Evolutionary conservation across 192 early-diverging fungal species (phyloP).

Genomic region (Coemansia sp.): DNA sequence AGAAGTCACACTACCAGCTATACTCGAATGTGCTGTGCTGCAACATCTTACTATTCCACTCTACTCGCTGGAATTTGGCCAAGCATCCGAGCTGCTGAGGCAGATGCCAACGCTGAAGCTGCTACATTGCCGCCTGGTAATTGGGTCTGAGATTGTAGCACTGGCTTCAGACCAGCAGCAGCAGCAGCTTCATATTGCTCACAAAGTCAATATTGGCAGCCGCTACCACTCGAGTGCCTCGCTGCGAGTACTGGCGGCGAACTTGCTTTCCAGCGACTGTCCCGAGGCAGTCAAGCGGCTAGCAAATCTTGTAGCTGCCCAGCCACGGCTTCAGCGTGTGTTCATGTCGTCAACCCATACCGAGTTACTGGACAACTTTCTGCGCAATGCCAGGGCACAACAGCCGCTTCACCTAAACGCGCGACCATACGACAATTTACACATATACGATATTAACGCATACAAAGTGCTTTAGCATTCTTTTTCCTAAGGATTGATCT

Average conservation of each 20-base stretch:
- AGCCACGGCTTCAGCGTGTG: not conserved
- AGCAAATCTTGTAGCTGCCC: not conserved
- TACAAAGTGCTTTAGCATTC: not conserved
- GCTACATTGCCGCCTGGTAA: not conserved
- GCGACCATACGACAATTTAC: not conserved
- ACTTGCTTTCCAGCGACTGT: not conserved
- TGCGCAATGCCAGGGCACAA: not conserved
- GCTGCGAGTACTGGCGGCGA: not conserved
- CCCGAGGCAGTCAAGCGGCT: not conserved
- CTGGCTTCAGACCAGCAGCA: not conserved
- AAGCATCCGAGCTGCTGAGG: constrained; percentile 2
- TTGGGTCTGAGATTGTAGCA: not conserved
- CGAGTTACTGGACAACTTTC: not conserved
- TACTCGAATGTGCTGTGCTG: not conserved
- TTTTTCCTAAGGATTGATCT: not conserved
- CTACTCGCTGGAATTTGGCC: constrained; percentile 6
- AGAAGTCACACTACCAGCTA: not conserved
- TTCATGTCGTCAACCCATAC: not conserved
- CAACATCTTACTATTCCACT: not conserved
- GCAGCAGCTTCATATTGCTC: not conserved
- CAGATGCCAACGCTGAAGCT: not conserved
- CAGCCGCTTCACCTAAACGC: not conserved
- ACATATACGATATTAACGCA: not conserved
- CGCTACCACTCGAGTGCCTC: not conserved
- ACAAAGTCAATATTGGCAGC: not conserved